A percentile compares a stretch with the other conserved stretches of the same genome.
These are phyloP conservation scores for Cynara cardunculus DNA, from an alignment of 129 eudicot genomes.

Conservation along the genomic window DNA sequence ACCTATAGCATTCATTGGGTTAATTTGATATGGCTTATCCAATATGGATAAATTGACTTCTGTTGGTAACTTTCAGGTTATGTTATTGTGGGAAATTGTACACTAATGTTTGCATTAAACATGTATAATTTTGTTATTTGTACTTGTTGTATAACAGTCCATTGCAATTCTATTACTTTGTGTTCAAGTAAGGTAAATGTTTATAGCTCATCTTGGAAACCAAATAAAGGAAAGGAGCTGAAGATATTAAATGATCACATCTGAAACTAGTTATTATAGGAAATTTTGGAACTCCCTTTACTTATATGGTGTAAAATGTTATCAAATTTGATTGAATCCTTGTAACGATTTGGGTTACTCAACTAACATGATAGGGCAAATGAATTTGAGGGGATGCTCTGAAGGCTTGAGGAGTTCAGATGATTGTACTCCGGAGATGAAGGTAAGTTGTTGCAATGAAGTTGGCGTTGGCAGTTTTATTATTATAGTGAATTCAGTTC, in stretches of 20 bases:
- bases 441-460: slow-evolving; percentile 40
- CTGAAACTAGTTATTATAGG: not conserved
- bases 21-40: slow-evolving; percentile 17
- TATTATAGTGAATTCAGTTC: not conserved
- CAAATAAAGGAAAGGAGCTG: not conserved
- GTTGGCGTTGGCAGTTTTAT: not conserved
- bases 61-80: not conserved
- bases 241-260: slow-evolving; percentile 5
- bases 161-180: not conserved
- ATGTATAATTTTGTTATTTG: not conserved
- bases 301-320: not conserved
- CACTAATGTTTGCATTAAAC: not conserved
- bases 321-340: not conserved
- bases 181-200: not conserved
- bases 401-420: slow-evolving; percentile 71
- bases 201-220: slow-evolving; percentile 4
- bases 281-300: slow-evolving; percentile 3
- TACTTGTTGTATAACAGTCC: not conserved
- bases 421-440: slow-evolving; percentile 75
- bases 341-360: not conserved
- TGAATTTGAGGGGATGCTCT: slow-evolving; percentile 56
- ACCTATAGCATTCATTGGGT: not conserved
- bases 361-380: slow-evolving; percentile 38
- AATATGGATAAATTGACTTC: not conserved
- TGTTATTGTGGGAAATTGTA: not conserved